Evolutionary conservation across 352 stramenopile species (phyloP).

Genomic region (Phytopythium oedochilum): DNA sequence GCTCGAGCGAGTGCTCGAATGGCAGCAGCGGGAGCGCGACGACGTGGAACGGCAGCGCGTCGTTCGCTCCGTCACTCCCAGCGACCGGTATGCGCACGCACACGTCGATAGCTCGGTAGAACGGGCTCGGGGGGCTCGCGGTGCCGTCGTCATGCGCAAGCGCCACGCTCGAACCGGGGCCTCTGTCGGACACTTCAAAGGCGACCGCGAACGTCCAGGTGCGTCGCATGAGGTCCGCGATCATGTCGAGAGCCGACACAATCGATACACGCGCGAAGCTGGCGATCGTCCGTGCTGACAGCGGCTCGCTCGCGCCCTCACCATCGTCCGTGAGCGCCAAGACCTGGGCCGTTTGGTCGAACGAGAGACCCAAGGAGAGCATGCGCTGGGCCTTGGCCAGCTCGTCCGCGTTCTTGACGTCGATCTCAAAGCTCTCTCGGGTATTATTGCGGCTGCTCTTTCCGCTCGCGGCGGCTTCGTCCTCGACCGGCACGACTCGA

Average conservation of each 20-base stretch:
- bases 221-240: slow-evolving; percentile 12
- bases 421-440: neutral
- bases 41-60: slow-evolving; percentile 21
- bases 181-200: slow-evolving; percentile 10
- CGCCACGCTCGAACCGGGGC: too few relatives aligned
- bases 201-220: slow-evolving; percentile 16
- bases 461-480: neutral
- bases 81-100: slow-evolving; percentile 15
- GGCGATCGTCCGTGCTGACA: neutral
- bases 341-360: slow-evolving; percentile 7
- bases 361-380: slow-evolving; percentile 10
- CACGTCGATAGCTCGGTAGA: slow-evolving; percentile 18
- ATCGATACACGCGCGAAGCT: slow-evolving; percentile 14
- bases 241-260: slow-evolving; percentile 10
- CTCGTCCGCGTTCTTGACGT: slow-evolving; percentile 6
- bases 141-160: too few relatives aligned
- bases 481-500: neutral
- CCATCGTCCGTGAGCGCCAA: neutral
- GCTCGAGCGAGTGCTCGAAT: slow-evolving; percentile 8
- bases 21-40: slow-evolving; percentile 18
- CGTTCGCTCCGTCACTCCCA: neutral
- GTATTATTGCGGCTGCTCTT: neutral
- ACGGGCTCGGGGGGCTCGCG: neutral
- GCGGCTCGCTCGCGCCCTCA: neutral
- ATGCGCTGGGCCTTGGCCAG: slow-evolving; percentile 10